phyloP scores from a whole-genome alignment of 1,284 basidiomycete species.

The Irpex sp. region DNA sequence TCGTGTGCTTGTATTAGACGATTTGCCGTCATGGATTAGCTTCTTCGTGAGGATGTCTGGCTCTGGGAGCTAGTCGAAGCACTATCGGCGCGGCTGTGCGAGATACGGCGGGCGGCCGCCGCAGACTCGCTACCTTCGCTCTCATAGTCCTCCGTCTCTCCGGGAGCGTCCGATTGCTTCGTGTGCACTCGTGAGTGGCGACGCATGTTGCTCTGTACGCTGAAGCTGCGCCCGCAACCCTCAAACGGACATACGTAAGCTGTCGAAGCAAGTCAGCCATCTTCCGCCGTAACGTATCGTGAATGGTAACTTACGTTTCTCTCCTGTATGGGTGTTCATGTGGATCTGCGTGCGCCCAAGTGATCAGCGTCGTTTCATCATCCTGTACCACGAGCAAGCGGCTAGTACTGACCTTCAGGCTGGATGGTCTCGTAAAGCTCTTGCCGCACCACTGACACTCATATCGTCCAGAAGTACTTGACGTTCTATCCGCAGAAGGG shows the following conservation, averaged over 20 bases:
- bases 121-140: constrained; percentile 23
- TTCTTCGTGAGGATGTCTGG: neutral
- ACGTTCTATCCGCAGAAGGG: constrained; percentile 21
- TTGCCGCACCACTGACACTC: constrained; percentile 78
- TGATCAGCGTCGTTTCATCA: constrained; percentile 8
- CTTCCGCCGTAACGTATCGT: neutral
- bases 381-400: constrained; percentile 12
- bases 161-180: constrained; percentile 21
- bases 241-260: constrained; percentile 75
- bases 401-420: constrained; percentile 62
- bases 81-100: constrained; percentile 15
- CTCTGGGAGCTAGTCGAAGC: constrained; percentile 7
- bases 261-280: constrained; percentile 25
- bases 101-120: constrained; percentile 3
- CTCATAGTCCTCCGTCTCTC: constrained; percentile 24
- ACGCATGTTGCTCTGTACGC: constrained; percentile 85
- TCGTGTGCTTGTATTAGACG: neutral
- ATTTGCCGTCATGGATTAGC: neutral
- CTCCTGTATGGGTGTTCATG: constrained; percentile 80
- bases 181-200: constrained; percentile 74
- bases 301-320: constrained; percentile 62
- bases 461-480: constrained; percentile 49
- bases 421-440: constrained; percentile 78
- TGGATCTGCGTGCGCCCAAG: constrained; percentile 55
- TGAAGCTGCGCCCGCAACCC: constrained; percentile 76